phyloP scores from a whole-genome alignment of 305 asterid genomes.

The Solanum aculeatissimum region DNA sequence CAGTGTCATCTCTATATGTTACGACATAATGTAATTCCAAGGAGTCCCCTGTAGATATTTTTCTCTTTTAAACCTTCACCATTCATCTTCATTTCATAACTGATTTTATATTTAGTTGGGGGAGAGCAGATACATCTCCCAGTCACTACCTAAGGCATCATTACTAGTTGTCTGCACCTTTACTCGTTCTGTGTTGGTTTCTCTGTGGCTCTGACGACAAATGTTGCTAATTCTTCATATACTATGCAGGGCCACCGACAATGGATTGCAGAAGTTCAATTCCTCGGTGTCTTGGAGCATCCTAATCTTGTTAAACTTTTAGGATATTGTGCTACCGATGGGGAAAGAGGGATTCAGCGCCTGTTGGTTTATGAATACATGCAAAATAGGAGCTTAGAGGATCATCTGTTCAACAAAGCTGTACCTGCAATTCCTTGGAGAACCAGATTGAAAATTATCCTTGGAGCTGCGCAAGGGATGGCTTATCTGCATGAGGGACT shows the following conservation, averaged over 20 bases:
- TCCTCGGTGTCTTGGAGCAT: conserved; percentile 78
- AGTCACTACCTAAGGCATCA: background rate
- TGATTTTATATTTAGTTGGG: background rate
- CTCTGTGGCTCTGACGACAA: background rate
- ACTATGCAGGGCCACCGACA: conserved; percentile 71
- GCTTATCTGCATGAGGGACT: conserved; percentile 75
- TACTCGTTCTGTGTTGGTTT: background rate
- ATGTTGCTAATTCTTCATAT: background rate
- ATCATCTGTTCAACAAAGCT: conserved; percentile 61
- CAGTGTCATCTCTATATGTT: background rate
- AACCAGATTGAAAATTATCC: conserved; percentile 55
- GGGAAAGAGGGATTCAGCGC: conserved; percentile 82
- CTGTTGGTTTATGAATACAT: conserved; percentile 76
- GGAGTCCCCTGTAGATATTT: background rate
- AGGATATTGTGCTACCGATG: conserved; percentile 77
- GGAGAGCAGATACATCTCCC: background rate
- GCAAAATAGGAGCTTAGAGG: conserved; percentile 79
- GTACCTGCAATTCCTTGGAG: conserved; percentile 58
- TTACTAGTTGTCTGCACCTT: background rate
- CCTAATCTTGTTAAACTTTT: conserved; percentile 77
- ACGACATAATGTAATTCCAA: background rate
- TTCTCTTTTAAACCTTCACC: background rate
- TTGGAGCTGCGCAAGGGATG: conserved; percentile 90
- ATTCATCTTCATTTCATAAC: background rate
- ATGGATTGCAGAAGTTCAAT: conserved; percentile 89